These are phyloP conservation scores for Nakazawaea wyomingensis DNA, from an alignment of 805 yeast species.

Conservation along the genomic window DNA sequence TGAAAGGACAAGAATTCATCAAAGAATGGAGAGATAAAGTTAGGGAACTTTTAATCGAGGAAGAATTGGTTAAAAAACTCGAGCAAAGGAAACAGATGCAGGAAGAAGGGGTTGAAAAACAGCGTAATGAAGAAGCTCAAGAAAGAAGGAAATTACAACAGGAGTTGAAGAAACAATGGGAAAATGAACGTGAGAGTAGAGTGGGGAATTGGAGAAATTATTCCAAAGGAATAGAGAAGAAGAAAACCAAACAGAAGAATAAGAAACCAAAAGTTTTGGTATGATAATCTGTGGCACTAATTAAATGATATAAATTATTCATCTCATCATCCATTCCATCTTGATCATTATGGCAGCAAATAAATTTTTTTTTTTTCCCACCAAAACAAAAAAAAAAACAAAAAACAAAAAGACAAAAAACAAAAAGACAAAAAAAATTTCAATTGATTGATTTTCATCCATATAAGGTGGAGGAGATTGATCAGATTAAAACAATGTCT, in stretches of 20 bases:
- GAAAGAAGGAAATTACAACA: conserved; percentile 27
- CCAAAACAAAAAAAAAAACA: no score
- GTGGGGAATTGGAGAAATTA: conserved; percentile 58
- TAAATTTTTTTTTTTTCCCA: no score
- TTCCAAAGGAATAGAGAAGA: conserved; percentile 36
- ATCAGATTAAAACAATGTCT: no score
- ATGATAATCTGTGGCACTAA: no score
- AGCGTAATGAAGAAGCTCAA: conserved; percentile 26
- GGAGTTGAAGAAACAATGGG: conserved; percentile 50
- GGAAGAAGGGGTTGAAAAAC: conserved; percentile 33
- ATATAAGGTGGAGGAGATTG: no score
- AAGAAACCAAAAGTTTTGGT: conserved; percentile 32
- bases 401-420: no score
- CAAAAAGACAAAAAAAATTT: no score
- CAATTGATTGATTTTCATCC: no score
- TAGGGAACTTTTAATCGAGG: conserved; percentile 38
- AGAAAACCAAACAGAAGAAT: conserved; percentile 38
- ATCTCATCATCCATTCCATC: neutral
- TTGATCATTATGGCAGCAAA: no score
- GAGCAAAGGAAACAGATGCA: conserved; percentile 36
- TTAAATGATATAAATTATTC: no score
- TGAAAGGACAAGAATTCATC: conserved; percentile 29
- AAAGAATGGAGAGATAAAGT: conserved; percentile 37
- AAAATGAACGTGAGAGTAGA: conserved; percentile 49
- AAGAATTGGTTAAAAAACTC: conserved; percentile 38